A percentile compares a stretch with the other conserved stretches of the same genome.
phyloP scores from a whole-genome alignment of 352 stramenopile species.

The Phytopythium oedochilum region DNA sequence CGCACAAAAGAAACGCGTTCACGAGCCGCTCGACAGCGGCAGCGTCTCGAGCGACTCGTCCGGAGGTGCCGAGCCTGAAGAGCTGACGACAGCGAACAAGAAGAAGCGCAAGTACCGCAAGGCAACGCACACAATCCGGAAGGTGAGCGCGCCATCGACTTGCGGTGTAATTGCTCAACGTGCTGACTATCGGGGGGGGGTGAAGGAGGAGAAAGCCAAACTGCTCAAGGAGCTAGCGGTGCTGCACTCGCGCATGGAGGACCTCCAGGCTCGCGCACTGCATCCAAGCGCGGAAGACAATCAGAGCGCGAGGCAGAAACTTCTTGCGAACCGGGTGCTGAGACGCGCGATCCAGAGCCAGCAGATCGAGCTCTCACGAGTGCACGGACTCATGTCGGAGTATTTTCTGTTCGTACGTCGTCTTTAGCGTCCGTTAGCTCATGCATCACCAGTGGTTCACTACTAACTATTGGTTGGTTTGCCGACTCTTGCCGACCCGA shows the following conservation, averaged over 20 bases:
- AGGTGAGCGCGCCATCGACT: neutral
- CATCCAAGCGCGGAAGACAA: conserved; percentile 10
- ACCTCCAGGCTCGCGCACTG: conserved; percentile 18
- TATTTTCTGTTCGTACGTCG: conserved; percentile 16
- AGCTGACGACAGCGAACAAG: neutral
- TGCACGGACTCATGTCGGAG: conserved; percentile 1
- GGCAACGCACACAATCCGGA: conserved; percentile 26
- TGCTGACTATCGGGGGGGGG: too few species aligned
- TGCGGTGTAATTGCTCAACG: conserved; percentile 9
- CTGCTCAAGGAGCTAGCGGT: conserved; percentile 23
- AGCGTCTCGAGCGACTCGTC: conserved; percentile 2
- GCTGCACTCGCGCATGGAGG: conserved; percentile 28
- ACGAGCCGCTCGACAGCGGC: neutral
- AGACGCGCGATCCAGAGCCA: conserved; percentile 17
- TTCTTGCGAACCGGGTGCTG: conserved; percentile 16
- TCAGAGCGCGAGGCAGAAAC: neutral
- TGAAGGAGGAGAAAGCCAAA: conserved; percentile 22
- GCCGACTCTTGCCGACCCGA: neutral
- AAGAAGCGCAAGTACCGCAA: conserved; percentile 21
- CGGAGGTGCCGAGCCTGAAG: neutral
- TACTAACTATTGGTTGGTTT: neutral
- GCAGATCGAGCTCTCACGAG: neutral
- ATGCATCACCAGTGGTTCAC: too few species aligned
- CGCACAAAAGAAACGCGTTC: neutral
- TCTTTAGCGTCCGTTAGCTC: neutral